Percentiles rank a stretch among this genome's conserved stretches.
phyloP scores from a whole-genome alignment of 192 early-diverging fungal species.

The Linnemannia schmuckeri region DNA sequence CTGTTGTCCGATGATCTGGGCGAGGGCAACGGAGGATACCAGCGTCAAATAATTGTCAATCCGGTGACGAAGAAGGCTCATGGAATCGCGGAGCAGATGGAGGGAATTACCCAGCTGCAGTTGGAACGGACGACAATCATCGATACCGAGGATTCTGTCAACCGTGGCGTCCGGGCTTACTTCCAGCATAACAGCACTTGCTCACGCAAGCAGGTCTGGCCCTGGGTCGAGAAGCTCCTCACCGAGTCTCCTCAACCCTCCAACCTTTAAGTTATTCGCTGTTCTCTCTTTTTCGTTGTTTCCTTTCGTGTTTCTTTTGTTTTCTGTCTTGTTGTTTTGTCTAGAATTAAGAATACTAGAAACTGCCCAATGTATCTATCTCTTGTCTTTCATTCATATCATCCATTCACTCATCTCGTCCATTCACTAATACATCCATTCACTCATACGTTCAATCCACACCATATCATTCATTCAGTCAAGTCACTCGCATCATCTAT shows the following conservation, averaged over 20 bases:
- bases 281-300: background rate
- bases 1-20: constrained; percentile 70
- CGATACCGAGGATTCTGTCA: constrained; percentile 13
- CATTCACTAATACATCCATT: too few relatives aligned
- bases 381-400: too few relatives aligned
- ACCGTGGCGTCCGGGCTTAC: constrained; percentile 52
- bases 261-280: constrained; percentile 6
- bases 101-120: constrained; percentile 49
- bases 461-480: too few relatives aligned
- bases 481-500: too few relatives aligned
- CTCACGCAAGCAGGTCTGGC: constrained; percentile 76
- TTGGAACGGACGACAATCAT: constrained; percentile 33
- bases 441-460: too few relatives aligned
- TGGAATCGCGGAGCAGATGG: constrained; percentile 44
- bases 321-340: background rate
- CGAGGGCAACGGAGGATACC: constrained; percentile 65
- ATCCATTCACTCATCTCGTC: too few relatives aligned
- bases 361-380: too few relatives aligned
- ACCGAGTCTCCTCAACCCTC: constrained; percentile 10
- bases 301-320: background rate
- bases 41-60: constrained; percentile 70
- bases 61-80: constrained; percentile 30
- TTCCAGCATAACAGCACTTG: constrained; percentile 64
- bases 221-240: constrained; percentile 56
- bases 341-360: background rate